Percentiles rank a stretch among this genome's conserved stretches.
Conservation (phyloP, 768 basidiomycete genomes). For the Paxillus rubicundulus region DNA sequence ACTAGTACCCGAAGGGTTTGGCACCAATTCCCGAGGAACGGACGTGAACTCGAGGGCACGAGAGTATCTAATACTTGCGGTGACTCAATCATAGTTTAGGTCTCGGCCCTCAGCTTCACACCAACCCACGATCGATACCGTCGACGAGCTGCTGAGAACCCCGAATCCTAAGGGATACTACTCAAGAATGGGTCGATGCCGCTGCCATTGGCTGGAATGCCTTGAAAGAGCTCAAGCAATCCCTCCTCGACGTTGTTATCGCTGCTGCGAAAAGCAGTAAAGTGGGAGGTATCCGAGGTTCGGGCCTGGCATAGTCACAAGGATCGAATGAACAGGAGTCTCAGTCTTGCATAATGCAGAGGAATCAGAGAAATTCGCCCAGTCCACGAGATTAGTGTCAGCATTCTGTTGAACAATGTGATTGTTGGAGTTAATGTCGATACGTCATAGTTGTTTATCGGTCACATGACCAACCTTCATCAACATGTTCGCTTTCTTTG, state of each 20-base stretch:
- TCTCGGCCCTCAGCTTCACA: no score
- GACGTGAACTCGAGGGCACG: no score
- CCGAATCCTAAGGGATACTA: constrained; percentile 9
- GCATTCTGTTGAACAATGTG: constrained; percentile 16
- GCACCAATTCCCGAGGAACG: no score
- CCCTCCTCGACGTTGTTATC: constrained; percentile 20
- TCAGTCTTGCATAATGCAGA: constrained; percentile 59
- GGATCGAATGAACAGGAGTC: constrained; percentile 39
- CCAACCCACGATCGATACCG: not conserved
- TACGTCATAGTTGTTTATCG: no score
- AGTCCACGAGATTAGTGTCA: constrained; percentile 64
- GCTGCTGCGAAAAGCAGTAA: constrained; percentile 2
- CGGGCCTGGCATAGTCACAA: constrained; percentile 19
- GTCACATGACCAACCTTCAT: no score
- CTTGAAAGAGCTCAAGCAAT: constrained; percentile 24
- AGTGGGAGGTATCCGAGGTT: constrained; percentile 14
- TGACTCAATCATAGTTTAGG: no score
- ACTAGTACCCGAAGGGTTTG: no score
- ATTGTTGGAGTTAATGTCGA: no score
- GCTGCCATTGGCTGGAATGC: constrained; percentile 30
- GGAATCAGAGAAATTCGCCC: constrained; percentile 72
- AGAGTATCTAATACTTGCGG: no score
- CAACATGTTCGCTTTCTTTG: no score
- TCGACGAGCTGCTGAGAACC: not conserved
- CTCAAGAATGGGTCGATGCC: constrained; percentile 15